These are phyloP conservation scores for Pichia manshurica DNA, from an alignment of 805 yeast species.

Conservation along the genomic window DNA sequence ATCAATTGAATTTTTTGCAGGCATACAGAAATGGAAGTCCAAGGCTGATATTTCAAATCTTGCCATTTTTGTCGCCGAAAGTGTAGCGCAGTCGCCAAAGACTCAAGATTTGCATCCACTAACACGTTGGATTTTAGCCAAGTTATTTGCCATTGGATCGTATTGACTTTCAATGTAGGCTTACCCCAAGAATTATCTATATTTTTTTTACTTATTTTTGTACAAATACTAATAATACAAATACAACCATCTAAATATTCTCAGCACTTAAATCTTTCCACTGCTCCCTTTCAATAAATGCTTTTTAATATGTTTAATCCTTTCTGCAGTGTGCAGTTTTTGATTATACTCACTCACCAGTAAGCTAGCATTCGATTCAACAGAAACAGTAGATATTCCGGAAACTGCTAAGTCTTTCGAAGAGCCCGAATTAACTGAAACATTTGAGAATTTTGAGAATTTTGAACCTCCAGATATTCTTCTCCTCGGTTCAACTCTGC, in stretches of 20 bases:
- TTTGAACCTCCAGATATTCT: conserved; percentile 1
- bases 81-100: conserved; percentile 6
- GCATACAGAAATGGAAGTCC: conserved; percentile 38
- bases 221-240: too few relatives aligned
- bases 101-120: conserved; percentile 25
- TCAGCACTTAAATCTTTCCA: not conserved
- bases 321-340: conserved; percentile 20
- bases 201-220: too few relatives aligned
- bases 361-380: conserved; percentile 12
- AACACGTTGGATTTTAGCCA: conserved; percentile 20
- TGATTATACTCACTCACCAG: conserved; percentile 14
- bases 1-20: conserved; percentile 64
- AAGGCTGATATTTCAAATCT: conserved; percentile 16
- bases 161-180: too few relatives aligned
- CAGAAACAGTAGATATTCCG: not conserved
- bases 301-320: conserved; percentile 23
- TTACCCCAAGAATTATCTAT: too few relatives aligned
- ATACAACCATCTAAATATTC: too few relatives aligned
- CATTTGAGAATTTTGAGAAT: conserved; percentile 1
- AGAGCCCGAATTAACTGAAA: conserved; percentile 2
- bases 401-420: conserved; percentile 4
- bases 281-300: conserved; percentile 17
- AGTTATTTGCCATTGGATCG: conserved; percentile 23
- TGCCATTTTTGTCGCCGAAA: conserved; percentile 11
- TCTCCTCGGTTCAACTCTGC: not conserved